phyloP scores from a whole-genome alignment of 139 green algal species.

The Axilococcus clingmanii region DNA sequence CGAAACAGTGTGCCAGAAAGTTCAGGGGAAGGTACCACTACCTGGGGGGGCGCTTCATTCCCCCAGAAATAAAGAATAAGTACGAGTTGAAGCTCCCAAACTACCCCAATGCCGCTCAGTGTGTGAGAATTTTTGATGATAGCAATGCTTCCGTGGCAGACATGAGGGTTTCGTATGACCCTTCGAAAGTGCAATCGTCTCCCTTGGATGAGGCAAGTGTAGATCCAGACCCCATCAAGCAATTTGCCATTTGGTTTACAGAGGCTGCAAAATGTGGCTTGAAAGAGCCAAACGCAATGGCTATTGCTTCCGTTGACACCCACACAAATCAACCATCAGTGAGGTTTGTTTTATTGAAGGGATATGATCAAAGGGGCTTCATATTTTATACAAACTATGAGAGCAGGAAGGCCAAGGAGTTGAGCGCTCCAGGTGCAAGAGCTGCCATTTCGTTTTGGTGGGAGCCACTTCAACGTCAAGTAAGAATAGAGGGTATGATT shows the following conservation, averaged over 20 bases:
- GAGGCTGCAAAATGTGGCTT: conserved; percentile 24
- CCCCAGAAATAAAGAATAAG: conserved; percentile 43
- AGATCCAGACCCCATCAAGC: conserved; percentile 45
- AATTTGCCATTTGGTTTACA: conserved; percentile 60
- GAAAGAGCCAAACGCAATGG: conserved; percentile 76
- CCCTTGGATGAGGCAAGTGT: neutral
- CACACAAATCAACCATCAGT: conserved; percentile 32
- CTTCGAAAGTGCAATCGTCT: conserved; percentile 5
- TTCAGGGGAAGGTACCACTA: conserved; percentile 88
- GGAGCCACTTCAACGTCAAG: conserved; percentile 69
- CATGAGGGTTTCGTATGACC: conserved; percentile 60
- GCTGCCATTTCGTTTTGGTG: conserved; percentile 73
- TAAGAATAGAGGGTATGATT: conserved; percentile 72
- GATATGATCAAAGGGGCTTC: conserved; percentile 64
- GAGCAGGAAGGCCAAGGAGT: conserved; percentile 45
- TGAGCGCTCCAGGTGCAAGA: conserved; percentile 21
- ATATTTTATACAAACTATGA: conserved; percentile 89
- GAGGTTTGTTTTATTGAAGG: conserved; percentile 83
- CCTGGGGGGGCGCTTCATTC: conserved; percentile 90
- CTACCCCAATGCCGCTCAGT: conserved; percentile 61
- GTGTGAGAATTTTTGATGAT: conserved; percentile 33
- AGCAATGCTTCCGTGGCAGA: conserved; percentile 31
- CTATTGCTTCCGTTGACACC: conserved; percentile 41
- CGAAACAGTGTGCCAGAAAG: conserved; percentile 65
- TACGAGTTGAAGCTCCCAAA: conserved; percentile 64